phyloP scores from a whole-genome alignment of 164 flowering plant genomes.

The Vitis rotundifolia region DNA sequence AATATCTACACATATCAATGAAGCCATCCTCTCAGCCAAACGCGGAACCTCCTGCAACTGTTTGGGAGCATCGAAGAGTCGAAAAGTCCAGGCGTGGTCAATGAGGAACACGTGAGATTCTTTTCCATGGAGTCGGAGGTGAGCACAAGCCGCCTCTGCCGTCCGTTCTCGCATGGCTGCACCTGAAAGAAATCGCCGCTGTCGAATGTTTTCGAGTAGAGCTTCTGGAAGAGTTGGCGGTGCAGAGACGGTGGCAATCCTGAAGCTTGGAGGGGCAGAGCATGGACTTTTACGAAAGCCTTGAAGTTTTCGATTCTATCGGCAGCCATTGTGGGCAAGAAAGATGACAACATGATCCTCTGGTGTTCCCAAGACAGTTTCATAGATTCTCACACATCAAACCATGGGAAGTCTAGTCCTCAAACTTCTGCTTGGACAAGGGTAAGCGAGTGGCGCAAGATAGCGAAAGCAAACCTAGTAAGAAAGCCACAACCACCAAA shows the following conservation, averaged over 20 bases:
- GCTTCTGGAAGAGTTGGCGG: slow-evolving; percentile 66
- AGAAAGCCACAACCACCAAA: slow-evolving; percentile 1
- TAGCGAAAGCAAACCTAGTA: slow-evolving; percentile 16
- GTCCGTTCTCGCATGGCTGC: slow-evolving; percentile 71
- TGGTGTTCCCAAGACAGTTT: too few relatives aligned
- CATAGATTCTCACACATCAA: too few relatives aligned
- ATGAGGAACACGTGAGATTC: slow-evolving; percentile 71
- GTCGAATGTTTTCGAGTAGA: slow-evolving; percentile 73
- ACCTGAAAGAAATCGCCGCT: slow-evolving; percentile 77
- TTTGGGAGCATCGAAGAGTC: slow-evolving; percentile 79
- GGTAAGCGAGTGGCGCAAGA: slow-evolving; percentile 36
- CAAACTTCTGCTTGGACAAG: slow-evolving; percentile 61
- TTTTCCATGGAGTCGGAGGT: slow-evolving; percentile 56
- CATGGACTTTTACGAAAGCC: slow-evolving; percentile 74
- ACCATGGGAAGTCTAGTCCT: too few relatives aligned
- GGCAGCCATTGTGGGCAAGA: slow-evolving; percentile 11
- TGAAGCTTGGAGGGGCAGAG: slow-evolving; percentile 65
- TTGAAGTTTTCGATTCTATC: slow-evolving; percentile 45
- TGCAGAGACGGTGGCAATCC: slow-evolving; percentile 74
- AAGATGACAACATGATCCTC: too few relatives aligned
- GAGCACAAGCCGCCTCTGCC: slow-evolving; percentile 66
- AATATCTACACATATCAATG: slow-evolving; percentile 83
- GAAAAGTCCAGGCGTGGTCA: slow-evolving; percentile 98
- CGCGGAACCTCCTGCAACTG: slow-evolving; percentile 92
- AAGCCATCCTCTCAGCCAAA: slow-evolving; percentile 87